Evolutionary conservation across 768 basidiomycete species (phyloP).

Genomic region (Vararia minispora): DNA sequence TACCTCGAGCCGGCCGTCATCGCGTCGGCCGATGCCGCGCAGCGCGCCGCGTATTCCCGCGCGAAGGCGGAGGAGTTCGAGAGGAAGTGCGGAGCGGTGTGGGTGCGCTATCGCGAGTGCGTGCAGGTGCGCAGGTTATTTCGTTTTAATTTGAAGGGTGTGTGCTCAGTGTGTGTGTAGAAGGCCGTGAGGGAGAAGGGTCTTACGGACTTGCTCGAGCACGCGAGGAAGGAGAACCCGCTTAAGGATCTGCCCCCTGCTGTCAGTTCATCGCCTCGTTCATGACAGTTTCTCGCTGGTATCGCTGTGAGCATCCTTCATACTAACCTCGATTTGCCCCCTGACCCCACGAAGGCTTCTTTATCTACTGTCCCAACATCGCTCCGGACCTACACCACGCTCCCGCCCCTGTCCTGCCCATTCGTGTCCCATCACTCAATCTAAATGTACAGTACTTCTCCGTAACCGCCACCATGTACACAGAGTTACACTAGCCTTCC

Average conservation of each 20-base stretch:
- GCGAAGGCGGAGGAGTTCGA: conserved; percentile 85
- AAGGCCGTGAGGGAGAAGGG: conserved; percentile 72
- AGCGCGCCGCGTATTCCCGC: conserved; percentile 52
- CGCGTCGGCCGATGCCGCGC: conserved; percentile 29
- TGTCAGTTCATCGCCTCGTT: too few species aligned
- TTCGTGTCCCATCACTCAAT: too few species aligned
- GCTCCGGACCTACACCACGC: too few species aligned
- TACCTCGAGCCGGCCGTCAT: conserved; percentile 80
- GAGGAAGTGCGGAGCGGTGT: conserved; percentile 70
- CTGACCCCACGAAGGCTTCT: too few species aligned
- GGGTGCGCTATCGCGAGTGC: conserved; percentile 72
- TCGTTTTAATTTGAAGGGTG: not conserved
- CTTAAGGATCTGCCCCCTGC: conserved; percentile 50
- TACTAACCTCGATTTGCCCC: too few species aligned
- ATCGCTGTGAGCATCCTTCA: too few species aligned
- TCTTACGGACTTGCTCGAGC: conserved; percentile 62
- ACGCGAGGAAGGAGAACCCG: conserved; percentile 38
- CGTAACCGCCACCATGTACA: too few species aligned
- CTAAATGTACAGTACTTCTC: too few species aligned
- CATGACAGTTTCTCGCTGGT: too few species aligned
- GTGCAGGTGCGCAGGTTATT: conserved; percentile 51
- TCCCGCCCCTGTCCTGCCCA: too few species aligned
- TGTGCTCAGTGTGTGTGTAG: conserved; percentile 30
- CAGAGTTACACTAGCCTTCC: too few species aligned
- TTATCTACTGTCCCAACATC: too few species aligned